phyloP scores from a whole-genome alignment of 2,329 filamentous ascomycete genomes.

The Westerdykella ornata region DNA sequence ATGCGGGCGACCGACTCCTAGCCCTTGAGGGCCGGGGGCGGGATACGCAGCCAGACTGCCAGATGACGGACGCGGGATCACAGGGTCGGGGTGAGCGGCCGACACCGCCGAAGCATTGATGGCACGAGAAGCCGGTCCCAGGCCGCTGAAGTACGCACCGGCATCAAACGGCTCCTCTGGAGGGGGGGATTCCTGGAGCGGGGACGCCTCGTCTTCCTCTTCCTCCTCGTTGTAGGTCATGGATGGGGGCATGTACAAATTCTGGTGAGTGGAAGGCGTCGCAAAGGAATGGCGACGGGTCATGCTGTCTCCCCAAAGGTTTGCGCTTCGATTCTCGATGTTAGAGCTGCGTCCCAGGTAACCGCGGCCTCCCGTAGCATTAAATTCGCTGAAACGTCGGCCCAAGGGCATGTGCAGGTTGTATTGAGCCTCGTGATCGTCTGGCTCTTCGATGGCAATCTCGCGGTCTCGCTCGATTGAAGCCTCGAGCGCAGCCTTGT shows the following conservation, averaged over 20 bases:
- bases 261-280: conserved; percentile 12
- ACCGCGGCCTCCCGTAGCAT: conserved; percentile 18
- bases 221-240: conserved; percentile 26
- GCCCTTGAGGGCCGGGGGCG: neutral
- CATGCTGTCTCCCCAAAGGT: conserved; percentile 23
- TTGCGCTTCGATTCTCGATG: conserved; percentile 14
- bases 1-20: conserved; percentile 20
- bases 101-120: conserved; percentile 34
- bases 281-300: conserved; percentile 75
- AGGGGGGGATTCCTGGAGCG: conserved; percentile 43
- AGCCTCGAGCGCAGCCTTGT: too few species aligned
- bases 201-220: conserved; percentile 25
- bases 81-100: conserved; percentile 31
- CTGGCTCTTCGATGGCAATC: conserved; percentile 62
- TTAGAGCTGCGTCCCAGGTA: conserved; percentile 11
- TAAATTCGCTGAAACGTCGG: conserved; percentile 36
- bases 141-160: conserved; percentile 34
- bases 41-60: conserved; percentile 17
- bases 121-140: conserved; percentile 30
- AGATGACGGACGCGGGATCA: conserved; percentile 7
- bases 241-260: neutral
- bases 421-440: conserved; percentile 51
- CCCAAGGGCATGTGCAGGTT: conserved; percentile 38
- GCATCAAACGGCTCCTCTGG: conserved; percentile 50
- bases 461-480: too few species aligned